Evolutionary conservation across 2,329 filamentous ascomycete species (phyloP), one percentile per base, ranked within the genome.

Genomic region (Fusarium decemcellulare): DNA sequence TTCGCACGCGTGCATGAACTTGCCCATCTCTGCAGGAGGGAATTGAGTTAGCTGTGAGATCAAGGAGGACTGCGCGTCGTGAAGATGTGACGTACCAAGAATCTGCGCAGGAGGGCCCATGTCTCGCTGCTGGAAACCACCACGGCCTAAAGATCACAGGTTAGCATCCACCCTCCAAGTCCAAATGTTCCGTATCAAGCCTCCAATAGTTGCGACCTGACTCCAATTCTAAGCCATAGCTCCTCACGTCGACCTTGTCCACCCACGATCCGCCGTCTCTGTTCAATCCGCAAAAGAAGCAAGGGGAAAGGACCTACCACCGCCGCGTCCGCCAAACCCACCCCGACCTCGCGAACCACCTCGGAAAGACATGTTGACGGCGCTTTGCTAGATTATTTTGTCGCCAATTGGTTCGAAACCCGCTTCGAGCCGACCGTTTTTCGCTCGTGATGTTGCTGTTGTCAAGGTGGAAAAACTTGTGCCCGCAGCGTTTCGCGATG

Each of bases 1-100:
- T 84, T 99, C 96, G 84, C 93, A 95, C 63, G 94, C 91, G 85
- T 99, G 96, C 80, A 98, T 84, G 83, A 98, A 97, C 72, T 89
- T 90, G 81, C 96, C 96, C 92, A 99, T 94, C 85, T 98, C 96
- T 76, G 32, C 3, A 23, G 5, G n/a, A 36, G 36, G 23, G 10
- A 47, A 10, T 39, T 23, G n/a, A 6, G 62, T 72, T 65, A 69
- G 68, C 42, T 11, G 6, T 47, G 2, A 8, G 4, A 32, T 12
- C 7, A 12, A 47, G 11, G 18, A 23, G 8, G 16, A 14, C 7
- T 16, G 15, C 11, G 37, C 36, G 15, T 10, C 8, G 8, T 29
- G n/a, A 4, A 34, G 6, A 34, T 12, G 12, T 18, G 36, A 72
- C 77, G 40, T 78, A 80, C 79, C 80, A 54, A 81, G 74, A 48